Base-by-base conservation (phyloP, 305 asterid species). In the Fraxinus paxiana region DNA sequence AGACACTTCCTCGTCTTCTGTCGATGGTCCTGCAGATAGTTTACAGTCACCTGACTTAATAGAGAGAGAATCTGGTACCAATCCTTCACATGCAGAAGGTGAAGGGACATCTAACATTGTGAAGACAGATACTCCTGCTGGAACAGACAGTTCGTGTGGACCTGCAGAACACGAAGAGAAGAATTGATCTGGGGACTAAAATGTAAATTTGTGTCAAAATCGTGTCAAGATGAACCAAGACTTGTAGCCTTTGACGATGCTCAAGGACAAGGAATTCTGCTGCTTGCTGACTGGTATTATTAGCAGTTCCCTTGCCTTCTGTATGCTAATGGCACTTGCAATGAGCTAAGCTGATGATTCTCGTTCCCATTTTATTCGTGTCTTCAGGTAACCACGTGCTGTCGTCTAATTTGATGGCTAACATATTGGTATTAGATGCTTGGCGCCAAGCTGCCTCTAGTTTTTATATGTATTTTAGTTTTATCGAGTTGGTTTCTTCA, bases 141-240 rank as follows among this genome's bases (percentile, higher is more conserved):
- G 70, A 17, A 51, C 31, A 54, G 84, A 81, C 20, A 84, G 77
- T 79, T 77, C 92, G 51, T 65, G 83, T 76, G 86, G 67, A 79
- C 80, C 70, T 24, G 85, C 73, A 37, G 81, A 84, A 82, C 73
- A 79, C 76, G 82, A 76, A 54, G 83, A 76, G 48, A 78, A 80
- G 74, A 76, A 83, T 70, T 83, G 77, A 88, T 80, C 26, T 76
- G 71, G 70, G 82, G 77, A 71, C 76, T 41, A 35, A 17, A 77
- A 79, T 87, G 90, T 81, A 86, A 83, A 87, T 86, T 87, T 79
- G 67, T n/a, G 63, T 79, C 71, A 82, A 70, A 80, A 65, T 77
- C 33, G 69, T 83, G 81, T 67, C 83, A 78, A 77, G 83, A 82
- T 77, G 83, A 83, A 84, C 70, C 69, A 83, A 69, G 83, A 77